Conservation (phyloP, 331 rosid genomes). For the Pyrus hybrid region DNA sequence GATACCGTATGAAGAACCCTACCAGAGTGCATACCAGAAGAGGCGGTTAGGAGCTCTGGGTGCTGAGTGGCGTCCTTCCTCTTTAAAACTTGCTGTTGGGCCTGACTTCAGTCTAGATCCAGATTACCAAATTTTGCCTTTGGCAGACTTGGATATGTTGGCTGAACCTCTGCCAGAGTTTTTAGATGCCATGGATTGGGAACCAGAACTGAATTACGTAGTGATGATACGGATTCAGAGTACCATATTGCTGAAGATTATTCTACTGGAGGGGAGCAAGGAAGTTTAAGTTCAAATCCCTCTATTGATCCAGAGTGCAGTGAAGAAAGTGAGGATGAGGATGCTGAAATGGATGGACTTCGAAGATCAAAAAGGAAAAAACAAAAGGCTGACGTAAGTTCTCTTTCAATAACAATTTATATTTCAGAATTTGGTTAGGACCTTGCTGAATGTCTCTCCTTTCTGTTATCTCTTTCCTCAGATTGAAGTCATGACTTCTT, state of each 20-base stretch:
- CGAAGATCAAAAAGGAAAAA: constrained; percentile 82
- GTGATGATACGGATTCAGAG: constrained; percentile 90
- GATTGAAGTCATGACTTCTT: constrained; percentile 79
- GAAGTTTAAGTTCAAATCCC: constrained; percentile 56
- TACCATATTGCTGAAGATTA: constrained; percentile 72
- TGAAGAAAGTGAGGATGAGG: constrained; percentile 65
- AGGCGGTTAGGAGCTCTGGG: constrained; percentile 91
- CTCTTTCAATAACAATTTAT: not conserved
- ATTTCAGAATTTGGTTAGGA: not conserved
- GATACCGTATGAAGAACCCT: constrained; percentile 96
- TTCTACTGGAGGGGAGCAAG: constrained; percentile 70
- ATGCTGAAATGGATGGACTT: constrained; percentile 41
- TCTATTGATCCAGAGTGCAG: constrained; percentile 67
- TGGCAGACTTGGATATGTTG: constrained; percentile 77
- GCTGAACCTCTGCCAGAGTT: constrained; percentile 75
- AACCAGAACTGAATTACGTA: constrained; percentile 75
- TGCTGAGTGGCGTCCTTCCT: constrained; percentile 83
- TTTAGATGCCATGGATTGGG: constrained; percentile 87
- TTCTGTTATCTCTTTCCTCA: constrained; percentile 37
- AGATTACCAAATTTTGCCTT: constrained; percentile 78
- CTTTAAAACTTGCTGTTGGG: constrained; percentile 74
- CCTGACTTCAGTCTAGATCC: constrained; percentile 94
- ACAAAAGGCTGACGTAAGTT: constrained; percentile 68
- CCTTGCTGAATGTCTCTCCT: constrained; percentile 11
- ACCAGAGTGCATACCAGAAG: constrained; percentile 83